Evolutionary conservation across 129 eudicot species (phyloP).

Genomic region (Calendula officinalis): DNA sequence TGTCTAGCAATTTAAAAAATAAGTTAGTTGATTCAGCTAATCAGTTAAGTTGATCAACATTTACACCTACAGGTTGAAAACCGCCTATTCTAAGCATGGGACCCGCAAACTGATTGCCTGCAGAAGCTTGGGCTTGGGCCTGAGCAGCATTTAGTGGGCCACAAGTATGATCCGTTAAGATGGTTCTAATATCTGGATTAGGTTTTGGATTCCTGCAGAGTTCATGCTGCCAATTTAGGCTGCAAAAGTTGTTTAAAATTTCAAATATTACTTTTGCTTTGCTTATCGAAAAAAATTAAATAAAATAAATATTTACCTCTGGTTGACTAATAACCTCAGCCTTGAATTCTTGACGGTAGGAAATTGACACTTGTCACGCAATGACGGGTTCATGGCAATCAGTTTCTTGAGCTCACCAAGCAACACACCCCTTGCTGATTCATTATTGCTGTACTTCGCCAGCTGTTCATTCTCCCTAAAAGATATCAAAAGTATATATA

Average conservation of each 20-base stretch:
- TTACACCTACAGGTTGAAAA: conserved; percentile 50
- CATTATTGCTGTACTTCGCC: conserved; percentile 43
- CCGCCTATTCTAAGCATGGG: conserved; percentile 45
- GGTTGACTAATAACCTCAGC: conserved; percentile 53
- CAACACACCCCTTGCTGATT: conserved; percentile 47
- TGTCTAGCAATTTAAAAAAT: too few species aligned
- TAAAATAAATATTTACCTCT: conserved; percentile 37
- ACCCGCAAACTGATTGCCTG: conserved; percentile 41
- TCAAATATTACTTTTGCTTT: too few species aligned
- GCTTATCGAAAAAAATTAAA: background rate
- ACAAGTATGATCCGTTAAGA: conserved; percentile 65
- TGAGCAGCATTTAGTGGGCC: conserved; percentile 48
- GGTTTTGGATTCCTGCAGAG: conserved; percentile 52
- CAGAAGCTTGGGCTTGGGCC: conserved; percentile 37
- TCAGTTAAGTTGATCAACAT: conserved; percentile 2
- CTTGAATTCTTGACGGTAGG: conserved; percentile 50
- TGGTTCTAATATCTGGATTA: conserved; percentile 50
- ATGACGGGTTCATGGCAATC: conserved; percentile 47
- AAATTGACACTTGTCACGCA: conserved; percentile 55
- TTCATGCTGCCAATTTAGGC: conserved; percentile 78
- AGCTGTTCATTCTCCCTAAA: conserved; percentile 54
- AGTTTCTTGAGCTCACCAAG: conserved; percentile 42
- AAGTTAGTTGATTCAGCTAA: background rate
- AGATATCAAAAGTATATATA: background rate
- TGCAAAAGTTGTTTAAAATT: conserved; percentile 23